These are phyloP conservation scores for Pyrrhoderma noxium DNA, from an alignment of 1,284 basidiomycete species.

Conservation along the genomic window DNA sequence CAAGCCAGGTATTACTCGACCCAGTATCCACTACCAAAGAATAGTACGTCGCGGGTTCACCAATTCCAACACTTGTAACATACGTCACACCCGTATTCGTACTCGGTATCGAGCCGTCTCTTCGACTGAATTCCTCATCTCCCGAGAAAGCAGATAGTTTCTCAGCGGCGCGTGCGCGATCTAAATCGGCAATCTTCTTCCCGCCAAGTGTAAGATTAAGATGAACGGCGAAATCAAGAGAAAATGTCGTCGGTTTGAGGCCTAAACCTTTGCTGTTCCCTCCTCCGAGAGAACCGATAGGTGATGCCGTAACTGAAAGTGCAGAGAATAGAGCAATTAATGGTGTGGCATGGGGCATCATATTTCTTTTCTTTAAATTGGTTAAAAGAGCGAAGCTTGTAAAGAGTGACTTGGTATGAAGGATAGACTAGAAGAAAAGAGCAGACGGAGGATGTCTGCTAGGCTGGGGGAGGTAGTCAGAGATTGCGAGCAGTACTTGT, in stretches of 20 bases:
- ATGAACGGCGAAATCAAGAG: constrained; percentile 6
- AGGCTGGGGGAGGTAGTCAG: too few relatives aligned
- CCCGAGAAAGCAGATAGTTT: not conserved
- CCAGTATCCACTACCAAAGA: constrained; percentile 16
- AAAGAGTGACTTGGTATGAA: too few relatives aligned
- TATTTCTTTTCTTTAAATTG: too few relatives aligned
- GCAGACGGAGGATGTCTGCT: too few relatives aligned
- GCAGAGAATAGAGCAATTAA: too few relatives aligned
- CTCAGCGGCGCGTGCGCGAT: constrained; percentile 9
- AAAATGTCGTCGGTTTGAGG: not conserved
- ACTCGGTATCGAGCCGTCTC: constrained; percentile 1
- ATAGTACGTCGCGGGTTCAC: constrained; percentile 18
- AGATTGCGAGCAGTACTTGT: too few relatives aligned
- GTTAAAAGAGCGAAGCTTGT: too few relatives aligned
- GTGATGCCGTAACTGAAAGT: not conserved
- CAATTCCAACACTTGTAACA: constrained; percentile 15
- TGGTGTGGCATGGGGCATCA: too few relatives aligned
- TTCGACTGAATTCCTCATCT: not conserved
- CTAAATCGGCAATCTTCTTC: constrained; percentile 11
- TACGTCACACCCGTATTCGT: constrained; percentile 18
- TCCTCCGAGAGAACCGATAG: not conserved
- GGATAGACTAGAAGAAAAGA: too few relatives aligned
- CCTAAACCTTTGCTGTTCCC: too few relatives aligned
- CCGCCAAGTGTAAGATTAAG: constrained; percentile 10
- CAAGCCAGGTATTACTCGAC: constrained; percentile 25